These are phyloP conservation scores for Oryza brachyantha DNA, from an alignment of 176 grass and related monocot genomes.

Conservation along the genomic window DNA sequence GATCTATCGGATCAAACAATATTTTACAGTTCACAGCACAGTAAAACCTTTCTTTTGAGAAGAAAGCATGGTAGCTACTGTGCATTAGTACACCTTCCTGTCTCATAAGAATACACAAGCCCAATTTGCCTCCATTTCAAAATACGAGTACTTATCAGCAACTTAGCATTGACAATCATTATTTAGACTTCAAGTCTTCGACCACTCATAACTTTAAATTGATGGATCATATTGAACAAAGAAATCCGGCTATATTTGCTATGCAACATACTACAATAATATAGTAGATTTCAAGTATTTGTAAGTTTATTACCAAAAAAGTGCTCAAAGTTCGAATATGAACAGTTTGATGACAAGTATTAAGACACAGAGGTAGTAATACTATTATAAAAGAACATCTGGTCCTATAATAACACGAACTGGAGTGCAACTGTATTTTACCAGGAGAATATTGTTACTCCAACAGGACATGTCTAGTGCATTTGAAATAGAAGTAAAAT, in stretches of 20 bases:
- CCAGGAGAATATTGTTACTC: not conserved
- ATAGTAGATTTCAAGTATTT: no score
- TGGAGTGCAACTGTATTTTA: not conserved
- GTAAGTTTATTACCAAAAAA: no score
- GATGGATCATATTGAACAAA: no score
- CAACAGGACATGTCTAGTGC: not conserved
- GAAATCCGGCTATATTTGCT: no score
- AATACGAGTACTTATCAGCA: no score
- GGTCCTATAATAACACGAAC: not conserved
- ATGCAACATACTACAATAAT: no score
- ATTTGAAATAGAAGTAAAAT: constrained; percentile 13
- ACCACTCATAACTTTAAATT: no score
- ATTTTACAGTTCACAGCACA: constrained; percentile 9
- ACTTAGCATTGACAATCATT: no score
- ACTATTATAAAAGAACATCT: not conserved
- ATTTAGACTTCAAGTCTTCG: no score
- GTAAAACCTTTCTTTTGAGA: not conserved
- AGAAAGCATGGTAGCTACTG: constrained; percentile 4
- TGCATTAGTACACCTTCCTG: constrained; percentile 2
- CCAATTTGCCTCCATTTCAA: not conserved
- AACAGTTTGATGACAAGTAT: not conserved
- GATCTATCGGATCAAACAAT: constrained; percentile 3
- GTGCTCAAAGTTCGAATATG: no score
- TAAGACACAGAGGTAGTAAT: not conserved
- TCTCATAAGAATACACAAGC: constrained; percentile 12